Evolutionary conservation across 352 stramenopile genomes (phyloP), one percentile per base, ranked within the genome.

Genomic region (Phytophthora constricta): DNA sequence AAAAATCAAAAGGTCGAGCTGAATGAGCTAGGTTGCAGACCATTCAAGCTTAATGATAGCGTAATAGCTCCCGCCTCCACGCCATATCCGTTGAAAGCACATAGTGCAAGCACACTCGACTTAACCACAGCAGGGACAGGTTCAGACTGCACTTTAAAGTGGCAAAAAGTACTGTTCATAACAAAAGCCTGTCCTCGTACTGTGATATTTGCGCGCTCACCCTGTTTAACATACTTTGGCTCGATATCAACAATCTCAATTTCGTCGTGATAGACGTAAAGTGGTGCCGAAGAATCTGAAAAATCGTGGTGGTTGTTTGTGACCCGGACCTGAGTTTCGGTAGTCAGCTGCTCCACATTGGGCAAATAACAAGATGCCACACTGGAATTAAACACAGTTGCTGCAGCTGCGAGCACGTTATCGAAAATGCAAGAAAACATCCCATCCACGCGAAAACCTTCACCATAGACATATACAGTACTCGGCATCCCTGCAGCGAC

Each of bases 141-240:
- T 1, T 65, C 19, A n/a, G 17, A 26, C 7, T 57, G 28, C 10
- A 48, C 43, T 9, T 59, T 65, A 47, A 75, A 72, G 65, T 71
- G 58, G 31, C 70, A 80, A 34, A 65, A 82, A 19, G 62, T 77
- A 10, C 10, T 9, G 42, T 65, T 61, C 22, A 37, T 52, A n/a
- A 66, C 22, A 26, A 77, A 75, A 51, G 71, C 34, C 9, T 67
- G 62, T 16, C 79, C 62, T 65, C 33, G 53, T 13, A 81, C 51
- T 1, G 77, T 80, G 34, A 85, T 72, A 19, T 76, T 83, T 1
- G 65, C 27, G 5, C 26, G 23, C 23, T 41, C 9, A 4, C 43
- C 28, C 11, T 52, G 22, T 33, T 45, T 28, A 31, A 79, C 49
- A 56, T 68, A 62, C 22, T 52, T 68, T 37, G 74, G 76, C 19